Evolutionary conservation across 2,329 filamentous ascomycete genomes (phyloP).

Genomic region (Trichoderma afroharzianum): DNA sequence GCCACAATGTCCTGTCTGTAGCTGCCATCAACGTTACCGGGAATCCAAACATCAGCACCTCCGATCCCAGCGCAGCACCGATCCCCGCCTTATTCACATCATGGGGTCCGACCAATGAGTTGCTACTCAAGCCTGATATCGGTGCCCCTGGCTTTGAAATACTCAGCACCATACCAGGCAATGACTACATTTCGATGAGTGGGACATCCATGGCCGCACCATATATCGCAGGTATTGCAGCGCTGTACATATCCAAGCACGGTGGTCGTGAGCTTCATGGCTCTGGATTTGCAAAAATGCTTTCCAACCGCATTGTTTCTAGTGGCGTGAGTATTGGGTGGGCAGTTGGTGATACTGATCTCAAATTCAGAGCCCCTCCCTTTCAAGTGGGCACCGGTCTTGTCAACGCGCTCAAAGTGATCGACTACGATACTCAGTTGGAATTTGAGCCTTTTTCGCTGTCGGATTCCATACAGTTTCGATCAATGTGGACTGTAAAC

Average conservation of each 20-base stretch:
- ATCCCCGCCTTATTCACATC: constrained; percentile 46
- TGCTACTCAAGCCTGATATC: constrained; percentile 49
- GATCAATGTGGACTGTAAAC: constrained; percentile 30
- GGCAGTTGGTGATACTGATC: constrained; percentile 23
- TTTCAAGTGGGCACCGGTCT: constrained; percentile 47
- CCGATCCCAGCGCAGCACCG: constrained; percentile 25
- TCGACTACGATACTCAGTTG: constrained; percentile 35
- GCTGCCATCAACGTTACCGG: constrained; percentile 41
- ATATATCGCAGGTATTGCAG: constrained; percentile 50
- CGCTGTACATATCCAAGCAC: constrained; percentile 41
- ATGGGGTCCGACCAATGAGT: constrained; percentile 51
- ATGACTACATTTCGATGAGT: constrained; percentile 43
- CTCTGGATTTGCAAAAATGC: constrained; percentile 30
- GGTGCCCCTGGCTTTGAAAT: constrained; percentile 48
- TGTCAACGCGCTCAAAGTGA: constrained; percentile 42
- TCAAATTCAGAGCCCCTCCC: constrained; percentile 29
- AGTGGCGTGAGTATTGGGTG: constrained; percentile 34
- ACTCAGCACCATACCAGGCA: constrained; percentile 45
- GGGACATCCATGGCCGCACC: constrained; percentile 57
- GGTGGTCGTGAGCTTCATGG: constrained; percentile 41
- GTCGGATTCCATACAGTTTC: constrained; percentile 46
- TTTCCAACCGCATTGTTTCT: constrained; percentile 34
- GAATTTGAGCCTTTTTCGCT: constrained; percentile 44
- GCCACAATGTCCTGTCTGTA: constrained; percentile 33
- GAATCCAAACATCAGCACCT: constrained; percentile 35